A percentile compares a stretch with the other conserved stretches of the same genome.
These are phyloP conservation scores for Vanderwaltozyma verrucispora DNA, from an alignment of 805 yeast species.

Conservation along the genomic window DNA sequence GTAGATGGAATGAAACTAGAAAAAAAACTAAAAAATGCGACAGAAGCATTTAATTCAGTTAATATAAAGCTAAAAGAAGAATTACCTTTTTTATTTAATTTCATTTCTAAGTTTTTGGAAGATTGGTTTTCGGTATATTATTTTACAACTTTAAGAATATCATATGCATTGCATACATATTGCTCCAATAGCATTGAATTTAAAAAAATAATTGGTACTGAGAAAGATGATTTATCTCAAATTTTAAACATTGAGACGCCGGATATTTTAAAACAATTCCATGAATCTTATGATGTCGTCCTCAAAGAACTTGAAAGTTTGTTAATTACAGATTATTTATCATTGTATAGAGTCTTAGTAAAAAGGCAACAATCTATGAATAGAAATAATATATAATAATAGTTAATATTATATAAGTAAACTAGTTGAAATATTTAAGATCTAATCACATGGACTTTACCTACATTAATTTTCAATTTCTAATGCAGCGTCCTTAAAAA, in stretches of 20 bases:
- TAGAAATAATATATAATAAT: too few relatives aligned
- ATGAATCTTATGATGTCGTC: conserved; percentile 5
- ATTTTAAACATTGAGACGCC: background rate
- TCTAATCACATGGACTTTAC: too few relatives aligned
- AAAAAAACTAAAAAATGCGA: background rate
- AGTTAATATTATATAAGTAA: too few relatives aligned
- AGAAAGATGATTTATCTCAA: background rate
- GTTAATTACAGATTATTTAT: background rate
- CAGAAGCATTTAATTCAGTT: conserved; percentile 9
- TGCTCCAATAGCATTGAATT: conserved; percentile 11
- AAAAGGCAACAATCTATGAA: background rate
- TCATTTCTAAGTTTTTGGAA: conserved; percentile 6
- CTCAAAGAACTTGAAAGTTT: conserved; percentile 4
- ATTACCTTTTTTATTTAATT: conserved; percentile 6
- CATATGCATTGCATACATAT: conserved; percentile 12
- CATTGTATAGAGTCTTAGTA: background rate
- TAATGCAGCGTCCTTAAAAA: too few relatives aligned
- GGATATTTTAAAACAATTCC: conserved; percentile 5
- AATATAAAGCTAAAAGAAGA: conserved; percentile 11
- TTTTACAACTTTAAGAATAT: conserved; percentile 12
- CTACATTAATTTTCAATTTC: too few relatives aligned
- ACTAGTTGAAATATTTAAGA: too few relatives aligned
- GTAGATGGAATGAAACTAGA: conserved; percentile 3
- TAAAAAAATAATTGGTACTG: conserved; percentile 5
- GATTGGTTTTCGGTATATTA: conserved; percentile 16